Evolutionary conservation across 2,329 filamentous ascomycete genomes (phyloP).

Genomic region (Aspergillus brasiliensis): DNA sequence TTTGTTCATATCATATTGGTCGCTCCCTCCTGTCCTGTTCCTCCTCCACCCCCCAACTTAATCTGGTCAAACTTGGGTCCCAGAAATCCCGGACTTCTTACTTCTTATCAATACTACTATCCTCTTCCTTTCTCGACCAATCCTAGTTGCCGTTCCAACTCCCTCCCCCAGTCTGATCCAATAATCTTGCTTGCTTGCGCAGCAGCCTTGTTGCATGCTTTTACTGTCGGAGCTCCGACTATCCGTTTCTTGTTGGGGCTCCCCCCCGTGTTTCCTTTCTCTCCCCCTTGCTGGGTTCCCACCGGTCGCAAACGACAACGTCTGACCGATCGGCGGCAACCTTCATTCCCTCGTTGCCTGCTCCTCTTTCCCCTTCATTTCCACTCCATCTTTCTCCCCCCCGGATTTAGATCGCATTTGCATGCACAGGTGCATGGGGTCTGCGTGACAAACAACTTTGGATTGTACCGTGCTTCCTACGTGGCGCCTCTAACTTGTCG

Average conservation of each 20-base stretch:
- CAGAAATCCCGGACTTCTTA: background rate
- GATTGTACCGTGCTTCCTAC: conserved; percentile 7
- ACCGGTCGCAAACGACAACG: conserved; percentile 23
- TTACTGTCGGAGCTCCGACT: conserved; percentile 1
- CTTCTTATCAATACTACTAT: conserved; percentile 8
- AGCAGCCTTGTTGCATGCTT: conserved; percentile 28
- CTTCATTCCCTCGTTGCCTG: conserved; percentile 17
- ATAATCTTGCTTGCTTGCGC: conserved; percentile 32
- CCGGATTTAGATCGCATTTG: conserved; percentile 25
- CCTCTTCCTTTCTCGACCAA: background rate
- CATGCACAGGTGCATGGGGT: conserved; percentile 25
- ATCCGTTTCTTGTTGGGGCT: conserved; percentile 12
- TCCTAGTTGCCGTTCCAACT: background rate
- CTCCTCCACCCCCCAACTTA: too few species aligned
- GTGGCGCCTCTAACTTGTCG: conserved; percentile 7
- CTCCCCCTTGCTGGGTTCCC: conserved; percentile 18
- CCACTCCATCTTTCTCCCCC: conserved; percentile 15
- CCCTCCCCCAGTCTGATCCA: background rate
- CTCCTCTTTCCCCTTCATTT: conserved; percentile 15
- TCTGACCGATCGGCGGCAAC: conserved; percentile 21
- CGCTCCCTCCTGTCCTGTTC: too few species aligned
- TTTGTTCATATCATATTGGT: too few species aligned
- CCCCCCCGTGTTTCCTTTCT: conserved; percentile 11
- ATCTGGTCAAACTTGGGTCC: too few species aligned
- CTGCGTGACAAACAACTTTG: conserved; percentile 11